phyloP scores from a whole-genome alignment of 129 eudicot genomes.

The Flaveria linearis region DNA sequence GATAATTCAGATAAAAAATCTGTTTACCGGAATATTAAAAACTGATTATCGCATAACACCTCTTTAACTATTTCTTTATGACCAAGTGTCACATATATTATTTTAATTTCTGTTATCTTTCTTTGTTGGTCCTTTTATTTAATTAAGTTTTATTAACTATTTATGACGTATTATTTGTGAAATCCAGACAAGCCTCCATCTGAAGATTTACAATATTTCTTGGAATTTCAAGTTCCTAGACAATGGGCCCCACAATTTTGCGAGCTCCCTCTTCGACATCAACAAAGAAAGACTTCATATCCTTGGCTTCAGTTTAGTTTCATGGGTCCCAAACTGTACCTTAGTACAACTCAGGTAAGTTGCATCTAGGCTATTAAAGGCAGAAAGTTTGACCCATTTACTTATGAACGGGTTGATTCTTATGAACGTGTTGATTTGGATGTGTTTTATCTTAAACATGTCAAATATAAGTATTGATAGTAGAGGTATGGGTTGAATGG shows the following conservation, averaged over 20 bases:
- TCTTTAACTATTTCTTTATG: neutral
- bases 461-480: neutral
- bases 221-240: conserved; percentile 92
- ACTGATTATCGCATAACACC: neutral
- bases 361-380: neutral
- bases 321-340: conserved; percentile 70
- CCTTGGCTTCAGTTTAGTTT: conserved; percentile 64
- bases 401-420: neutral
- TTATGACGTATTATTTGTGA: neutral
- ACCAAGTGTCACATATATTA: neutral
- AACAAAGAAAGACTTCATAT: conserved; percentile 57
- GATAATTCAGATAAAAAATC: neutral
- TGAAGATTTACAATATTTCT: conserved; percentile 76
- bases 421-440: neutral
- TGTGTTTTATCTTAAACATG: neutral
- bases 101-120: neutral
- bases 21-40: too few relatives aligned
- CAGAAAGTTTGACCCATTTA: neutral
- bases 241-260: conserved; percentile 90
- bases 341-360: conserved; percentile 68
- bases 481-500: neutral
- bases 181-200: conserved; percentile 69
- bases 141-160: conserved; percentile 1
- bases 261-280: conserved; percentile 87
- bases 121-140: conserved; percentile 10